These are phyloP conservation scores for Salix koriyanagi DNA, from an alignment of 345 rosid genomes.

Conservation along the genomic window DNA sequence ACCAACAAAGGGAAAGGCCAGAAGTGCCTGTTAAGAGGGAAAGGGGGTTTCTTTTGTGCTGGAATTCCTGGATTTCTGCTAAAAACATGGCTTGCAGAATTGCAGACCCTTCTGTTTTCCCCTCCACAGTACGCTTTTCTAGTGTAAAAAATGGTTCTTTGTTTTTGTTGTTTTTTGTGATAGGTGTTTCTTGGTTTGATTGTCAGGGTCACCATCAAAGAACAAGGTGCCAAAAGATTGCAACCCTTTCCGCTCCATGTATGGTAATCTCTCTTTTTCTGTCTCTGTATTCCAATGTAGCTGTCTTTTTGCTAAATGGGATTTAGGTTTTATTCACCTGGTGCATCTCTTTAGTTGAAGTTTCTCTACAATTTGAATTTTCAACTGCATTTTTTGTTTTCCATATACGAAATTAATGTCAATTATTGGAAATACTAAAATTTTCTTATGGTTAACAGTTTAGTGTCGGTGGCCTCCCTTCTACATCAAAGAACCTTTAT, in stretches of 20 bases:
- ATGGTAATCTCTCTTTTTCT: neutral
- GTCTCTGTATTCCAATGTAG: neutral
- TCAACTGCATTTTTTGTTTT: neutral
- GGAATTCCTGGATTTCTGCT: conserved; percentile 23
- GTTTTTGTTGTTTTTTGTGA: conserved; percentile 10
- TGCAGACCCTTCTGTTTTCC: conserved; percentile 47
- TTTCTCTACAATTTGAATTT: neutral
- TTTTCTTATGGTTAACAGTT: neutral
- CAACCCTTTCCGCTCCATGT: conserved; percentile 59
- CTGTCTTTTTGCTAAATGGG: neutral
- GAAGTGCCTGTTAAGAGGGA: neutral
- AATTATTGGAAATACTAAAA: neutral
- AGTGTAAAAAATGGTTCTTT: neutral
- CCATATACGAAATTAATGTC: neutral
- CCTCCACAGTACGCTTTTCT: conserved; percentile 43
- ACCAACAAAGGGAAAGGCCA: neutral
- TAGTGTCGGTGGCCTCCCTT: neutral
- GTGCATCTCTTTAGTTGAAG: neutral
- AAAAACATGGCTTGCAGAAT: conserved; percentile 60
- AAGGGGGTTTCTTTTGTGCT: conserved; percentile 7
- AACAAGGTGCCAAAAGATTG: conserved; percentile 41
- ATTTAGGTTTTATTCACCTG: neutral
- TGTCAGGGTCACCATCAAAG: conserved; percentile 60
- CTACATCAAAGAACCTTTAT: neutral
- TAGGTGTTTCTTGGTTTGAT: conserved; percentile 14